Conservation (phyloP, 768 basidiomycete genomes). For the Coprinopsis cinerea region DNA sequence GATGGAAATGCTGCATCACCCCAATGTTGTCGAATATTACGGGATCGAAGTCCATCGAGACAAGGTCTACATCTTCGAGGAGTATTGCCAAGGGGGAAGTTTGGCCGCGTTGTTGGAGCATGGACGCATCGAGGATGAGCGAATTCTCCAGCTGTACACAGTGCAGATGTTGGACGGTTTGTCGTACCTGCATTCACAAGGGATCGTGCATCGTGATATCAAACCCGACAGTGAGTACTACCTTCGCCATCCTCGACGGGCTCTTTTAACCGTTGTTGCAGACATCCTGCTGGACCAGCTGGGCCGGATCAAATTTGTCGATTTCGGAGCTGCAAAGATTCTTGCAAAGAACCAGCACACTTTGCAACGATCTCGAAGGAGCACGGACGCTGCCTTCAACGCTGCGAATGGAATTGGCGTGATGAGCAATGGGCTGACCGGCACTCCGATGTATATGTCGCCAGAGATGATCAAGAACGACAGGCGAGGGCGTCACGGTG, state of each 20-base stretch:
- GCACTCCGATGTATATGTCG: slow-evolving; percentile 99
- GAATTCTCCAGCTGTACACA: slow-evolving; percentile 91
- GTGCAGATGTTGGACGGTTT: slow-evolving; percentile 96
- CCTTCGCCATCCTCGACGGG: background rate
- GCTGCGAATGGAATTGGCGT: slow-evolving; percentile 38
- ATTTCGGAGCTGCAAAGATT: slow-evolving; percentile 97
- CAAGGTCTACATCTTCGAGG: slow-evolving; percentile 98
- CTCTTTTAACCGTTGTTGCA: slow-evolving; percentile 26
- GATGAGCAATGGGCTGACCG: slow-evolving; percentile 84
- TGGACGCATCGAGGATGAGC: slow-evolving; percentile 94
- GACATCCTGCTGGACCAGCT: slow-evolving; percentile 89
- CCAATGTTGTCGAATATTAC: slow-evolving; percentile 97
- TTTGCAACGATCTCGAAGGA: slow-evolving; percentile 65
- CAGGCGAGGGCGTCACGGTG: slow-evolving; percentile 78
- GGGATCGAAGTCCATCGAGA: slow-evolving; percentile 98
- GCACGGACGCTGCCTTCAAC: slow-evolving; percentile 33
- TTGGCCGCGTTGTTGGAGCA: slow-evolving; percentile 83
- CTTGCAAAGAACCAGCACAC: slow-evolving; percentile 86
- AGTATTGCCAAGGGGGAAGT: slow-evolving; percentile 96
- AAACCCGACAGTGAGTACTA: slow-evolving; percentile 90
- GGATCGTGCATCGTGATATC: slow-evolving; percentile 93
- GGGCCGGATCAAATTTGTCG: slow-evolving; percentile 94
- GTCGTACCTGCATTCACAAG: slow-evolving; percentile 87
- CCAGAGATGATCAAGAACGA: slow-evolving; percentile 98
- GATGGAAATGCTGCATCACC: slow-evolving; percentile 97